Base-by-base conservation (phyloP, 768 basidiomycete genomes). In the Lentinula aciculospora region DNA sequence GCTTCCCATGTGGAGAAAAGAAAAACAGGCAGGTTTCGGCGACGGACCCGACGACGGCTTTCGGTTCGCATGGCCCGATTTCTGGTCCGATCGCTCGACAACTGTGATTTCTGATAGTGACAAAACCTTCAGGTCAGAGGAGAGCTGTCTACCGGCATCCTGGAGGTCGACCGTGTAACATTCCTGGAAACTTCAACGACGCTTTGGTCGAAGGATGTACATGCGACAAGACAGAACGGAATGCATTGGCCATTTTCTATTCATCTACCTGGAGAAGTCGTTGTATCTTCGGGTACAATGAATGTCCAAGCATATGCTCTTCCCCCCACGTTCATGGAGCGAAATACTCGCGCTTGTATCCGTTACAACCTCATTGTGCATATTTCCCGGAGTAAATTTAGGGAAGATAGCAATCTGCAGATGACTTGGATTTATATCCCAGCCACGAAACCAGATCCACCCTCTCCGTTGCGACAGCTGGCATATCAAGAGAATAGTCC, bases 271-370 rank as follows among this genome's bases (percentile, higher is more conserved):
- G 28, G 56, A 12, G 31, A 57, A 36, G 34, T 25, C 25, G 17
- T 48, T 28, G 29, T 42, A 13, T 55, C 50, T 21, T 55, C 66
- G 9, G 40, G 44, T 29, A 60, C 60, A 8, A 23, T 19, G 40
- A 45, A 45, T 15, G 42, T 56, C 4, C 36, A 32, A 4, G 15
- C 54, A 7, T 56, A 45, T n/a, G 5, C 25, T 19, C 72, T 72
- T 29, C 76, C 75, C 6, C 70, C 74, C 58, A 72, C 71, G 0
- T 77, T 76, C 59, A 63, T 65, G 32, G 76, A 77, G 63, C 68
- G 71, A 19, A 69, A 73, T 58, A 67, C 70, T 1, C 66, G 71
- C 34, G 75, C 68, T 1, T 74, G 70, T 53, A 63, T 77, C 15
- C 65, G 64, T 23, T 77, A 79, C 37, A 69, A 74, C 25, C 49